These are phyloP conservation scores for Allium sativum DNA, from an alignment of 106 monocot species.

Conservation along the genomic window DNA sequence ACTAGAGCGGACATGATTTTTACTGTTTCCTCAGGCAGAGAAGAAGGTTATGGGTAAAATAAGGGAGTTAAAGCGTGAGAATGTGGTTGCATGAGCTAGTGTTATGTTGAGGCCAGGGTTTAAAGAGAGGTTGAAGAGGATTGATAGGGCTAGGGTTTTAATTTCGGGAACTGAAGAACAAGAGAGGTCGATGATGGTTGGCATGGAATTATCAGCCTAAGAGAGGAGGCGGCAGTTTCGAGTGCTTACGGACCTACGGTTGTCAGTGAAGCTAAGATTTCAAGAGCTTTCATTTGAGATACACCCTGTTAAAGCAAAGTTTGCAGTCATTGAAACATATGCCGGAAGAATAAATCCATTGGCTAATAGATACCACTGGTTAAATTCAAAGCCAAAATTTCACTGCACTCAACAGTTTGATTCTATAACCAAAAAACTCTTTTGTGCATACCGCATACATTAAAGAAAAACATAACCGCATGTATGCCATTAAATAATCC, in stretches of 20 bases:
- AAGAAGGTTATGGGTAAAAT: slow-evolving; percentile 13
- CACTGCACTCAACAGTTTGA: too few species aligned
- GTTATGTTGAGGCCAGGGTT: slow-evolving; percentile 22
- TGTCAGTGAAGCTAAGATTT: slow-evolving; percentile 21
- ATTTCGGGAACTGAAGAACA: neutral
- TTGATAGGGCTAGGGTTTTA: slow-evolving; percentile 18
- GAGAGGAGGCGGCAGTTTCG: slow-evolving; percentile 13
- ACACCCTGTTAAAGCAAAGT: too few species aligned
- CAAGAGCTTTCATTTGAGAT: slow-evolving; percentile 14
- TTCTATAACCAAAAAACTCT: too few species aligned
- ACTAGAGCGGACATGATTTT: slow-evolving; percentile 23
- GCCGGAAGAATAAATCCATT: too few species aligned
- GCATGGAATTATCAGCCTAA: neutral
- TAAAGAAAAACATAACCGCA: too few species aligned
- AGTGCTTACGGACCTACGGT: slow-evolving; percentile 23
- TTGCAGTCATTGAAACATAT: too few species aligned
- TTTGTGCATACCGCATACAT: too few species aligned
- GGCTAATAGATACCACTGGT: too few species aligned
- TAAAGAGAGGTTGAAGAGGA: slow-evolving; percentile 27
- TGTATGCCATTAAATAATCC: too few species aligned
- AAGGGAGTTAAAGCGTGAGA: slow-evolving; percentile 13
- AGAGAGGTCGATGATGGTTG: slow-evolving; percentile 10
- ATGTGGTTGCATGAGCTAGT: slow-evolving; percentile 4
- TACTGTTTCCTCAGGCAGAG: too few species aligned
- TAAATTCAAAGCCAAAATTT: too few species aligned